Evolutionary conservation across 108 stramenopile species (phyloP).

Genomic region (Discostella pseudostelligera): DNA sequence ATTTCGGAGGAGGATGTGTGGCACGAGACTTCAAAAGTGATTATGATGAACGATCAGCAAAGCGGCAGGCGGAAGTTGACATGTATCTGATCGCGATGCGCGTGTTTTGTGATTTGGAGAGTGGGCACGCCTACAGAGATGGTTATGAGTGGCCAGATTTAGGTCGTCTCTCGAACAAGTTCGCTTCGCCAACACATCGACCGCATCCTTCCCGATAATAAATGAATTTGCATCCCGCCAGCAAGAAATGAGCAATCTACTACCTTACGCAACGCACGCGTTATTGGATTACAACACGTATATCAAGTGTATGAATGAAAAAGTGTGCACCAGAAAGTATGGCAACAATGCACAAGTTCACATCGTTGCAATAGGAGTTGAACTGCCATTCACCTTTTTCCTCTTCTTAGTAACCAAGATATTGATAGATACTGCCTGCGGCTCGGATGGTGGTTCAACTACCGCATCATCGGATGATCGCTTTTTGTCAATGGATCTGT

Average conservation of each 20-base stretch:
- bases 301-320: too few relatives aligned
- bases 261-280: too few relatives aligned
- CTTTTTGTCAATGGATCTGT: slow-evolving; percentile 9
- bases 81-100: slow-evolving; percentile 75
- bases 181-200: too few relatives aligned
- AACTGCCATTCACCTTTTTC: slow-evolving; percentile 4
- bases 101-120: slow-evolving; percentile 77
- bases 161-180: too few relatives aligned
- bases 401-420: slow-evolving; percentile 25
- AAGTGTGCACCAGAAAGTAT: too few relatives aligned
- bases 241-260: too few relatives aligned
- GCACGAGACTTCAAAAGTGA: slow-evolving; percentile 58
- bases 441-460: slow-evolving; percentile 15
- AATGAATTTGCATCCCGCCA: too few relatives aligned
- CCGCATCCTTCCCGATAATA: slow-evolving; percentile 2
- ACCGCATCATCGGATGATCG: slow-evolving; percentile 11
- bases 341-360: neutral
- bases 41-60: slow-evolving; percentile 28
- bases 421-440: slow-evolving; percentile 12
- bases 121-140: slow-evolving; percentile 61
- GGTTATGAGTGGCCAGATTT: slow-evolving; percentile 72
- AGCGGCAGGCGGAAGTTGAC: slow-evolving; percentile 41
- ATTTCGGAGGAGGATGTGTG: slow-evolving; percentile 57
- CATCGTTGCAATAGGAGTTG: neutral
- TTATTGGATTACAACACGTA: neutral